Evolutionary conservation across 106 monocot genomes (phyloP).

Genomic region (Dioscorea dumetorum): DNA sequence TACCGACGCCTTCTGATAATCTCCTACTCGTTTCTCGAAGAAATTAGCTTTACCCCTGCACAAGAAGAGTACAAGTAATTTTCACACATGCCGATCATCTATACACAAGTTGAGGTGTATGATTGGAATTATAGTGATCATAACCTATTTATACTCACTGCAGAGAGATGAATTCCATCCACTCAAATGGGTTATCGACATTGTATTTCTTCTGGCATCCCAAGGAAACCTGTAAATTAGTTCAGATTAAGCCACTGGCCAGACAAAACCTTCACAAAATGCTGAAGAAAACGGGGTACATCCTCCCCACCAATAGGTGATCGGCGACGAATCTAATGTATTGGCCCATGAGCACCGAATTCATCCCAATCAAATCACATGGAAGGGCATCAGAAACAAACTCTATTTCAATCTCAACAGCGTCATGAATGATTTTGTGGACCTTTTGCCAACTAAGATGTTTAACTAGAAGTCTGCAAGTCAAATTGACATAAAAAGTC

Average conservation of each 20-base stretch:
- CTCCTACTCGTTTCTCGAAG: slow-evolving; percentile 26
- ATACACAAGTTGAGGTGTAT: background rate
- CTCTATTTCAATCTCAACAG: slow-evolving; percentile 30
- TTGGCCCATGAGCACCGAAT: slow-evolving; percentile 26
- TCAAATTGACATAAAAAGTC: background rate
- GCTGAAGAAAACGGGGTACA: background rate
- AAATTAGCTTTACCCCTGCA: slow-evolving; percentile 31
- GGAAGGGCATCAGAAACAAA: slow-evolving; percentile 29
- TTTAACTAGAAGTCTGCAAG: slow-evolving; percentile 17
- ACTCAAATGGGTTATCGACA: slow-evolving; percentile 30
- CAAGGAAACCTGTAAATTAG: slow-evolving; percentile 14
- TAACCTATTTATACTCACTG: slow-evolving; percentile 17
- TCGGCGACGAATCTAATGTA: slow-evolving; percentile 33
- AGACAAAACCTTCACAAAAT: background rate
- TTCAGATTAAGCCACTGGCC: background rate
- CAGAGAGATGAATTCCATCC: slow-evolving; percentile 42
- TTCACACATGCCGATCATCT: no score
- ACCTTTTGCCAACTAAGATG: slow-evolving; percentile 17
- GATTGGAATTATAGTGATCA: background rate
- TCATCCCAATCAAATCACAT: slow-evolving; percentile 32
- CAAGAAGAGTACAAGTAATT: background rate
- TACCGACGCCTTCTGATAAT: slow-evolving; percentile 35
- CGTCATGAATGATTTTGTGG: slow-evolving; percentile 18
- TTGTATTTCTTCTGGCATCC: slow-evolving; percentile 22
- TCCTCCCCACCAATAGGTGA: slow-evolving; percentile 14